phyloP scores from a whole-genome alignment of 805 yeast species.

The Tetrapisispora taiwanensis region DNA sequence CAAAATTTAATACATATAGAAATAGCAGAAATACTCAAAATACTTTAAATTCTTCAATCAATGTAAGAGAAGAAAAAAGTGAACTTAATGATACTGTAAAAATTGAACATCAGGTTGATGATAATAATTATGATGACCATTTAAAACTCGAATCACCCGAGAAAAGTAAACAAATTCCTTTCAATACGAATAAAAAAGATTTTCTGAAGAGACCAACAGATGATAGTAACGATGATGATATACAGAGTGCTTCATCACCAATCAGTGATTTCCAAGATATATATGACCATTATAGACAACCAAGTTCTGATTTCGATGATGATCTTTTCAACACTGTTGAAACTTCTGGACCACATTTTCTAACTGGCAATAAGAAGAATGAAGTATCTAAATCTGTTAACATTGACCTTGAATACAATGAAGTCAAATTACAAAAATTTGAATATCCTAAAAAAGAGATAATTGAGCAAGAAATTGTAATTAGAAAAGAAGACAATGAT shows the following conservation, averaged over 20 bases:
- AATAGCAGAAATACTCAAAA: slow-evolving; percentile 19
- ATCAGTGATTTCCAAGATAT: slow-evolving; percentile 19
- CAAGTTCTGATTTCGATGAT: slow-evolving; percentile 17
- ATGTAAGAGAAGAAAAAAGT: too few species aligned
- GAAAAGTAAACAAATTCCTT: neutral
- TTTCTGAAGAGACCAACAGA: neutral
- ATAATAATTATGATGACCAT: neutral
- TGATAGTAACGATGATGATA: neutral
- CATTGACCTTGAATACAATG: neutral
- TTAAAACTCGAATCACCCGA: slow-evolving; percentile 3
- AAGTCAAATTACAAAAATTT: neutral
- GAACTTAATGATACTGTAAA: neutral
- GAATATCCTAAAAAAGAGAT: neutral
- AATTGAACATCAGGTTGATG: too few species aligned
- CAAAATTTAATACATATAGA: slow-evolving; percentile 43
- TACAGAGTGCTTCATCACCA: neutral
- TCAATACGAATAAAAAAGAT: neutral
- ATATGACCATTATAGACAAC: slow-evolving; percentile 23
- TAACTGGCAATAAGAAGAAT: neutral
- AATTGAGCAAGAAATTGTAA: neutral
- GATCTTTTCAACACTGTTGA: slow-evolving; percentile 2
- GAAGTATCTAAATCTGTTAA: neutral
- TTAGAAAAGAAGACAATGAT: neutral
- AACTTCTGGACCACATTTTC: neutral
- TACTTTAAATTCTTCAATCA: neutral